Evolutionary conservation across 2,329 filamentous ascomycete genomes (phyloP).

Genomic region (Colletotrichum chrysophilum): DNA sequence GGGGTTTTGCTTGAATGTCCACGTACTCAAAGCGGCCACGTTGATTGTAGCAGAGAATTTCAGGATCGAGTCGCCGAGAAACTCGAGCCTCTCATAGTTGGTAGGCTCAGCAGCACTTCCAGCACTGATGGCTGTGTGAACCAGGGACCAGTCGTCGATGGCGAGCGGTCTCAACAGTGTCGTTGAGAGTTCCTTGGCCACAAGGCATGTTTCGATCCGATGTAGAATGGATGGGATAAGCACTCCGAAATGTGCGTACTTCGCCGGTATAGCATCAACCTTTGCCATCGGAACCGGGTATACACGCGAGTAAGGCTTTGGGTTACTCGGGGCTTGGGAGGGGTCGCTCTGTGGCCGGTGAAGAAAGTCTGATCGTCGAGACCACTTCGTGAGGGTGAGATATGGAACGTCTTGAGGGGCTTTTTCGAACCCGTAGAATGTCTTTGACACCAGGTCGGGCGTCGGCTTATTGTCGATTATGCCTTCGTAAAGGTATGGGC

Average conservation of each 20-base stretch:
- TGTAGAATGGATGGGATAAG: slow-evolving; percentile 78
- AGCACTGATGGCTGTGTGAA: slow-evolving; percentile 73
- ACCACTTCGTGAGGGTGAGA: slow-evolving; percentile 53
- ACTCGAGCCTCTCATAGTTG: slow-evolving; percentile 86
- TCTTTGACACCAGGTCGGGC: slow-evolving; percentile 40
- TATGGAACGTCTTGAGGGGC: slow-evolving; percentile 53
- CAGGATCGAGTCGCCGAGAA: slow-evolving; percentile 83
- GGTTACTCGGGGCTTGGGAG: slow-evolving; percentile 28
- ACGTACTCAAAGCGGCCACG: slow-evolving; percentile 59
- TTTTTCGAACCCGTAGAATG: slow-evolving; percentile 34
- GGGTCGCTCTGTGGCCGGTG: slow-evolving; percentile 37
- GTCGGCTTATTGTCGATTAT: slow-evolving; percentile 51
- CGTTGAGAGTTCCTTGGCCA: slow-evolving; percentile 64
- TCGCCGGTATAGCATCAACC: slow-evolving; percentile 51
- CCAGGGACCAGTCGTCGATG: slow-evolving; percentile 54
- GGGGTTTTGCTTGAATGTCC: background rate
- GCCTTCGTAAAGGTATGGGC: slow-evolving; percentile 47
- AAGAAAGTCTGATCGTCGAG: slow-evolving; percentile 65
- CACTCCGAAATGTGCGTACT: slow-evolving; percentile 56
- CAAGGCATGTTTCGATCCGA: slow-evolving; percentile 67
- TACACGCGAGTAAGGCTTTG: slow-evolving; percentile 47
- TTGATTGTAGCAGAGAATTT: slow-evolving; percentile 77
- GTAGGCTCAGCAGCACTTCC: slow-evolving; percentile 62
- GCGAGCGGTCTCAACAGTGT: slow-evolving; percentile 56
- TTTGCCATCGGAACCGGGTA: slow-evolving; percentile 54